These are phyloP conservation scores for Fusarium pseudonygamai DNA, from an alignment of 2,329 filamentous ascomycete genomes.

Conservation along the genomic window DNA sequence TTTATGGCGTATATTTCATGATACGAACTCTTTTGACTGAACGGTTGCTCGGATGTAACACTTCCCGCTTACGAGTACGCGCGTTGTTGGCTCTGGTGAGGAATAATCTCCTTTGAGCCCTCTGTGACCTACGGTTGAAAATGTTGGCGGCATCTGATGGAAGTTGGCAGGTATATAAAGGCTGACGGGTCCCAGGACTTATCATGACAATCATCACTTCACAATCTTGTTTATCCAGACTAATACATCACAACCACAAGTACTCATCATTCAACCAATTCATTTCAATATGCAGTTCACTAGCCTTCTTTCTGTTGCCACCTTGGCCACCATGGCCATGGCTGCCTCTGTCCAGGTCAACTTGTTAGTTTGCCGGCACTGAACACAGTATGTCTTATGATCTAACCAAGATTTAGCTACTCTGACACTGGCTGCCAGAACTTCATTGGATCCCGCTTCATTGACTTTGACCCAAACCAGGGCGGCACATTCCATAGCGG, in stretches of 20 bases:
- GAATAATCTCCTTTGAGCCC: accelerated
- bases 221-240: not conserved
- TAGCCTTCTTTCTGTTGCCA: not conserved
- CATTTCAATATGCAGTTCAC: not conserved
- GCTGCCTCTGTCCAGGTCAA: slow-evolving; percentile 8
- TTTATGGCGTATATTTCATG: no score
- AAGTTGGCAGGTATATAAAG: not conserved
- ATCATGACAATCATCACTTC: no score
- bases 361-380: not conserved
- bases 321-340: not conserved
- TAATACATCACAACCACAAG: no score
- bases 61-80: not conserved
- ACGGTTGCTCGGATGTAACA: not conserved
- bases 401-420: not conserved
- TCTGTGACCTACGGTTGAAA: accelerated
- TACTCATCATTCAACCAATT: accelerated
- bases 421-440: slow-evolving; percentile 4
- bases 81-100: accelerated
- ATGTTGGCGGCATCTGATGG: accelerated
- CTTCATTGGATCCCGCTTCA: slow-evolving; percentile 6
- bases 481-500: slow-evolving; percentile 1
- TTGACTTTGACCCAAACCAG: not conserved
- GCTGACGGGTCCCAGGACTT: accelerated
- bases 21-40: not conserved
- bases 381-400: accelerated